Percentiles rank a stretch among this genome's conserved stretches.
Evolutionary conservation across 345 rosid species (phyloP).

Genomic region (Eucalyptus globulus): DNA sequence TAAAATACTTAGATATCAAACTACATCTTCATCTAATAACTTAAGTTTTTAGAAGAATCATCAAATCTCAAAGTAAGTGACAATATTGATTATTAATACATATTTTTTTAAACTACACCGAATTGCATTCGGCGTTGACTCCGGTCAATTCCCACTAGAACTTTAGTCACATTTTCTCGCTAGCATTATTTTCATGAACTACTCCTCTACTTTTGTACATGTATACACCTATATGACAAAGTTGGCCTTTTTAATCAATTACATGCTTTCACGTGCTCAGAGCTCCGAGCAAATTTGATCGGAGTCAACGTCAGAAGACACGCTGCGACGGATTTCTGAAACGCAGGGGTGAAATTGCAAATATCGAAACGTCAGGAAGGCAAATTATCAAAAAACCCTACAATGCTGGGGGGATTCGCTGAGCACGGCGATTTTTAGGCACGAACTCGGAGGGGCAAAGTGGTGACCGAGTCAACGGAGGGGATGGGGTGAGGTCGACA

Average conservation of each 20-base stretch:
- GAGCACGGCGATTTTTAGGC: not conserved
- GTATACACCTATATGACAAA: not conserved
- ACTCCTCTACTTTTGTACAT: not conserved
- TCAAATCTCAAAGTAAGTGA: accelerated
- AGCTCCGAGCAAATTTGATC: not conserved
- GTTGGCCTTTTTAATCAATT: not conserved
- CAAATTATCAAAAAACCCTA: not conserved
- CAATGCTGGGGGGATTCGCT: not conserved
- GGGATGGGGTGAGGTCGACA: not conserved
- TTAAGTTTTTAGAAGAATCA: no score
- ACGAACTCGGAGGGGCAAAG: not conserved
- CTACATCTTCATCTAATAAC: no score
- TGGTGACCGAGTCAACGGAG: not conserved
- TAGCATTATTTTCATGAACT: not conserved
- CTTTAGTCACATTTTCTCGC: not conserved
- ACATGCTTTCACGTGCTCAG: not conserved
- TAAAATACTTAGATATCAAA: accelerated
- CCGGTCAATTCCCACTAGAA: accelerated
- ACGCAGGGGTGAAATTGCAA: not conserved
- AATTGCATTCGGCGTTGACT: accelerated
- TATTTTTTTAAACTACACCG: accelerated
- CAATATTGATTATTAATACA: not conserved
- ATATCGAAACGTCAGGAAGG: not conserved
- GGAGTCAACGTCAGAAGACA: not conserved
- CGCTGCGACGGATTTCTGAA: not conserved